phyloP scores from a whole-genome alignment of 257 asterid genomes.

The Solanum pinnatisectum region DNA sequence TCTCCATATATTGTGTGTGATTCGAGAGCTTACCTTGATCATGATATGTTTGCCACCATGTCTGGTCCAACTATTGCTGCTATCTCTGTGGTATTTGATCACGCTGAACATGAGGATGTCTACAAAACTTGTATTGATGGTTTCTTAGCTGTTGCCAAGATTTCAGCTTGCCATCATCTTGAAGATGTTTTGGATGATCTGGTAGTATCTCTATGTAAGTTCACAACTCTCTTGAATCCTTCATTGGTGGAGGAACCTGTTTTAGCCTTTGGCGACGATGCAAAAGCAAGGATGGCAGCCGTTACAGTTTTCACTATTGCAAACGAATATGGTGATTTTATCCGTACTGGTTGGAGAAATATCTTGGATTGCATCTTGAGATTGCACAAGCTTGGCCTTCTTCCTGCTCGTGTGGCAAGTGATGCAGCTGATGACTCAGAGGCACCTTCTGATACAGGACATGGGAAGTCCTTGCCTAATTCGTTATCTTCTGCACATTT shows the following conservation, averaged over 20 bases:
- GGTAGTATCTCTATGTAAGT: constrained; percentile 89
- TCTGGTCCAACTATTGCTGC: constrained; percentile 99
- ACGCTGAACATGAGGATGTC: constrained; percentile 89
- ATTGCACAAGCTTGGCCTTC: constrained; percentile 89
- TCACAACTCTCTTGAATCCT: constrained; percentile 80
- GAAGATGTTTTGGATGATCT: constrained; percentile 94
- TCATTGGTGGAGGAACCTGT: constrained; percentile 90
- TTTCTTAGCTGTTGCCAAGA: constrained; percentile 85
- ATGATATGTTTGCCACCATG: constrained; percentile 95
- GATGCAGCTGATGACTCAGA: constrained; percentile 91
- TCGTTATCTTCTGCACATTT: constrained; percentile 65
- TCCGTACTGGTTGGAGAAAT: constrained; percentile 93
- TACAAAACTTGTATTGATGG: constrained; percentile 93
- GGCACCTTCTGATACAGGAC: constrained; percentile 64
- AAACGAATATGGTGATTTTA: constrained; percentile 79
- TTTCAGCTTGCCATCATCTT: constrained; percentile 89
- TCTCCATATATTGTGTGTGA: constrained; percentile 70
- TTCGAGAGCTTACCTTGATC: constrained; percentile 83
- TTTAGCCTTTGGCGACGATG: constrained; percentile 90
- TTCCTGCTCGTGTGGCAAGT: constrained; percentile 93
- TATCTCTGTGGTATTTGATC: constrained; percentile 86
- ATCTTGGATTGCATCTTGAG: constrained; percentile 81
- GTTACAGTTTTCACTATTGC: constrained; percentile 89
- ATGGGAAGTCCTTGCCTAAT: constrained; percentile 73
- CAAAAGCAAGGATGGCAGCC: constrained; percentile 91